phyloP scores from a whole-genome alignment of 306 rosid genomes.

The Trifolium repens region DNA sequence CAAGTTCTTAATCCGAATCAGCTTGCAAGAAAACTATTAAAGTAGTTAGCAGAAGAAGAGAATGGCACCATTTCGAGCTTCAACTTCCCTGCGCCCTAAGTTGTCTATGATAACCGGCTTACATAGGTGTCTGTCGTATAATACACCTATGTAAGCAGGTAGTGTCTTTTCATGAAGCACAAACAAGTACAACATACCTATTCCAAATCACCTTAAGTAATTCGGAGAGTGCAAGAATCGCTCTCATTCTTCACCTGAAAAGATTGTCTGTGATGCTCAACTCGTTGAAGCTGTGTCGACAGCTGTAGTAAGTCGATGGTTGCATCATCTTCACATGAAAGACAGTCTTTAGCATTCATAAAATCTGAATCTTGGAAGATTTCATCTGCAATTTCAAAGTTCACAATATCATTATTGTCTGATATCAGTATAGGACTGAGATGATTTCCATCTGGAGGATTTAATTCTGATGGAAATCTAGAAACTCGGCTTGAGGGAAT shows the following conservation, averaged over 20 bases:
- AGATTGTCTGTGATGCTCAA: constrained; percentile 73
- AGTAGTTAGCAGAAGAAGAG: constrained; percentile 36
- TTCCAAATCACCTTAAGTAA: constrained; percentile 48
- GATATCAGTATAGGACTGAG: constrained; percentile 57
- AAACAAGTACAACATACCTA: constrained; percentile 41
- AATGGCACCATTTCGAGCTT: constrained; percentile 28
- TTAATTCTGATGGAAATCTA: constrained; percentile 51
- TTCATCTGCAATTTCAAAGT: constrained; percentile 61
- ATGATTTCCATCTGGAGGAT: constrained; percentile 53
- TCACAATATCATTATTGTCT: constrained; percentile 51
- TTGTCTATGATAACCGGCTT: not conserved
- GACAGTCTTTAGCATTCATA: constrained; percentile 48
- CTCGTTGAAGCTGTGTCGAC: constrained; percentile 86
- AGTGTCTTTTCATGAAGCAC: not conserved
- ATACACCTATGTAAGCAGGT: not conserved
- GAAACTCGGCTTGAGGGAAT: constrained; percentile 58
- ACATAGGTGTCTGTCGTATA: not conserved
- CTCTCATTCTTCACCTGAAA: constrained; percentile 62
- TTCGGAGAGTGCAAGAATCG: constrained; percentile 65
- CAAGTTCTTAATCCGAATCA: constrained; percentile 40
- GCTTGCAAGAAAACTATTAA: constrained; percentile 22
- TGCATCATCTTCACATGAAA: constrained; percentile 58
- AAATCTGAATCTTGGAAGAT: constrained; percentile 64
- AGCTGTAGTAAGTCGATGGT: constrained; percentile 84
- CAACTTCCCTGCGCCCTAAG: not conserved